Evolutionary conservation across 441 rosid species (phyloP), one percentile per base, ranked within the genome.

Genomic region (Adansonia rubrostipa): DNA sequence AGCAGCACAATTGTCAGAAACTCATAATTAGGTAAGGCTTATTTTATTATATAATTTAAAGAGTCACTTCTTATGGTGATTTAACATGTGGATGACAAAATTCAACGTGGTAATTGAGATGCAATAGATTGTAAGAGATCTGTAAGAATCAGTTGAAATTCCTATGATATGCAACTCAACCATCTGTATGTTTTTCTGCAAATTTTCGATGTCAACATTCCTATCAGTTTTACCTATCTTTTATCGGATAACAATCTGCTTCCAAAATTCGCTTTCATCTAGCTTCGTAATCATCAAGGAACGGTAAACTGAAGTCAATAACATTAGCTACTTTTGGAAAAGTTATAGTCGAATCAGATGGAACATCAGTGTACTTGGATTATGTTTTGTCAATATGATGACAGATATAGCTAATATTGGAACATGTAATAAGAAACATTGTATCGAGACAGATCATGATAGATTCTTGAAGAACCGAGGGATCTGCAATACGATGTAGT

Each of bases 1-100:
- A 42, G 56, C 40, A 15, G 72, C 48, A 10, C 33, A 69, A 53
- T 79, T 73, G 62, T 47, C 53, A 45, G 56, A 78, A 75, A 71
- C 70, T 57, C 28, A 6, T 65, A 40, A 22, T 65, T 11, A 40
- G 64, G 15, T 15, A 72, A 36, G 28, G 64, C 48, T 56, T 56
- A 9, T 36, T 10, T 33, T 73, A 60, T 28, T 11, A 19, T 2
- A 42, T 5, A 19, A 19, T 40, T 40, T 9, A 15, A 65, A 40
- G 45, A 53, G 44, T 56, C 19, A 42, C 17, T 19, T 48, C 51
- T 3, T 42, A 7, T 3, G 9, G 60, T 61, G 69, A 62, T 11
- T 60, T 24, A 33, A 44, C 67, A 44, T 61, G 44, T 61, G 58
- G 44, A 22, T 45, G 78, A 75, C 19, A 11, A 42, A 47, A 75